Conservation (phyloP, 495 filamentous ascomycete species). For the Aspergillus funiculosus region DNA sequence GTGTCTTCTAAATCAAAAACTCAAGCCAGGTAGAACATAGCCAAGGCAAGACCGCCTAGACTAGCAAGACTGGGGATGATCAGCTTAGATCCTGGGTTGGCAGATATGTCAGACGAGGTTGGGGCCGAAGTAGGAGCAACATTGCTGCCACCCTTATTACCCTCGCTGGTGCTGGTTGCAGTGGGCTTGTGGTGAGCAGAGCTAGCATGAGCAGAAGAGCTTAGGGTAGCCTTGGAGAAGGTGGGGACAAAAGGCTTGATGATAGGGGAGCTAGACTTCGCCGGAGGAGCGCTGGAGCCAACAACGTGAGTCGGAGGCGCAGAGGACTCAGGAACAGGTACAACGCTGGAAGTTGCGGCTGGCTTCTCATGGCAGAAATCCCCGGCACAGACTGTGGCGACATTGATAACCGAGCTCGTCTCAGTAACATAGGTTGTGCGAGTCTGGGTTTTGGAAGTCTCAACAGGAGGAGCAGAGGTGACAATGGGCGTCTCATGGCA, state of each 20-base stretch:
- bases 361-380: conserved; percentile 3
- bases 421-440: conserved; percentile 1
- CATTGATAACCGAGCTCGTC: conserved; percentile 1
- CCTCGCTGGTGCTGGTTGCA: background rate
- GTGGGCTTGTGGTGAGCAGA: conserved; percentile 7
- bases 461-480: background rate
- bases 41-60: conserved; percentile 25
- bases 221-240: conserved; percentile 6
- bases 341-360: conserved; percentile 4
- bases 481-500: background rate
- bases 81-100: conserved; percentile 32
- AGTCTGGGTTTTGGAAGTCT: background rate
- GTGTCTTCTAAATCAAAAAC: background rate
- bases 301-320: background rate
- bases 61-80: conserved; percentile 25
- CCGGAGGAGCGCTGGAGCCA: conserved; percentile 3
- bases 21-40: conserved; percentile 17
- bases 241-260: conserved; percentile 1
- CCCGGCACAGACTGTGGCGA: conserved; percentile 1
- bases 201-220: conserved; percentile 6
- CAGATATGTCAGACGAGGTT: conserved; percentile 20
- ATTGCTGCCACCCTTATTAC: background rate
- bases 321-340: background rate
- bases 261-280: background rate
- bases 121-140: conserved; percentile 16